These are phyloP conservation scores for Yarrowia hollandica DNA, from an alignment of 805 yeast genomes.

Conservation along the genomic window DNA sequence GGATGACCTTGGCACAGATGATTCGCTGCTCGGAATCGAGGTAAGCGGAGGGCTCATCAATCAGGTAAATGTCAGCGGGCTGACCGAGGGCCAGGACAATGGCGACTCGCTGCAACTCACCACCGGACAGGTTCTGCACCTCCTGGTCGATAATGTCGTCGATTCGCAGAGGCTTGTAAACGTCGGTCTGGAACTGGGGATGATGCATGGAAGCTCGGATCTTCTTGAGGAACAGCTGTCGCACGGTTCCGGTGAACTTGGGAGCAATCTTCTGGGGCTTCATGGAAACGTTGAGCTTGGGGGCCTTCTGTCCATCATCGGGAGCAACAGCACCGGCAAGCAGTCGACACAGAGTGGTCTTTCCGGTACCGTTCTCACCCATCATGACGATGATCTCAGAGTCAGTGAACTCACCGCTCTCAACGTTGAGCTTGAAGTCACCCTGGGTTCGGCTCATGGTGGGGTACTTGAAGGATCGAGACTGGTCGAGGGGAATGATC, in stretches of 20 bases:
- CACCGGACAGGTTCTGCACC: constrained; percentile 97
- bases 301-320: constrained; percentile 76
- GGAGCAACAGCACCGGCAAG: constrained; percentile 92
- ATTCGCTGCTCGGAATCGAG: constrained; percentile 99
- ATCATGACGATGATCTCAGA: constrained; percentile 97
- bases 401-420: constrained; percentile 88
- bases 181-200: constrained; percentile 98
- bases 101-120: constrained; percentile 99
- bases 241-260: constrained; percentile 96
- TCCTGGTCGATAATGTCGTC: constrained; percentile 96
- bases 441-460: constrained; percentile 89
- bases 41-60: constrained; percentile 99
- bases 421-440: constrained; percentile 82
- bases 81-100: constrained; percentile 92
- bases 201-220: constrained; percentile 90
- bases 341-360: constrained; percentile 93
- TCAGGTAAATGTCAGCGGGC: constrained; percentile 92
- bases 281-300: constrained; percentile 91
- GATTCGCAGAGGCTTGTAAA: constrained; percentile 88
- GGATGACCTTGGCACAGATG: constrained; percentile 95
- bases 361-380: constrained; percentile 99
- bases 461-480: constrained; percentile 77
- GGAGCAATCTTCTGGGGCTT: constrained; percentile 99
- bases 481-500: constrained; percentile 69
- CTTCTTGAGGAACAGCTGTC: constrained; percentile 95